These are phyloP conservation scores for Claviceps spartinae DNA, from an alignment of 2,329 filamentous ascomycete species.

Conservation along the genomic window DNA sequence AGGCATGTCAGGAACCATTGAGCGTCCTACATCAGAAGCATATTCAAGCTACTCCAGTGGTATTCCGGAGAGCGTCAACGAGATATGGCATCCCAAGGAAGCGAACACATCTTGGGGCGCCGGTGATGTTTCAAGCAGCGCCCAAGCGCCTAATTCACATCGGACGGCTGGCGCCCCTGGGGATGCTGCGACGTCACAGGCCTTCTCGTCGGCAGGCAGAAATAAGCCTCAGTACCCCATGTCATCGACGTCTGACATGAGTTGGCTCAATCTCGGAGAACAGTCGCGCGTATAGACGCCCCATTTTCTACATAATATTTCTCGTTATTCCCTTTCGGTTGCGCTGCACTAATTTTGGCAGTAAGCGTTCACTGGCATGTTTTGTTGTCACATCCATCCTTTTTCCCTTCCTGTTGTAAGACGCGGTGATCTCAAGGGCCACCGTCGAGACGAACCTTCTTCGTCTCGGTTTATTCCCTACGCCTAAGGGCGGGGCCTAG, in stretches of 20 bases:
- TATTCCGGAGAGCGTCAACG: constrained; percentile 48
- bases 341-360: not conserved
- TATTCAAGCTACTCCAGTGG: constrained; percentile 49
- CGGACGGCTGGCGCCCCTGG: constrained; percentile 29
- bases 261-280: constrained; percentile 62
- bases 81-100: constrained; percentile 38
- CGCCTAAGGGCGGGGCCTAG: not conserved
- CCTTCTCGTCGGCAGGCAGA: constrained; percentile 24
- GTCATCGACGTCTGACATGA: constrained; percentile 52
- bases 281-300: constrained; percentile 12
- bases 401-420: not conserved
- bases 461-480: not conserved
- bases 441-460: not conserved
- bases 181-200: constrained; percentile 16
- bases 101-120: constrained; percentile 33
- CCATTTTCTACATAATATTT: not conserved
- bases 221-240: constrained; percentile 36
- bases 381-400: not conserved
- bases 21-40: constrained; percentile 38
- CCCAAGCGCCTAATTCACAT: constrained; percentile 30
- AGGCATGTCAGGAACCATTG: constrained; percentile 47
- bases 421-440: not conserved
- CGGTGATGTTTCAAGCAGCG: constrained; percentile 37
- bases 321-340: not conserved
- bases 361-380: not conserved